Conservation (phyloP, 2,329 filamentous ascomycete genomes). For the Fusarium paranaense region DNA sequence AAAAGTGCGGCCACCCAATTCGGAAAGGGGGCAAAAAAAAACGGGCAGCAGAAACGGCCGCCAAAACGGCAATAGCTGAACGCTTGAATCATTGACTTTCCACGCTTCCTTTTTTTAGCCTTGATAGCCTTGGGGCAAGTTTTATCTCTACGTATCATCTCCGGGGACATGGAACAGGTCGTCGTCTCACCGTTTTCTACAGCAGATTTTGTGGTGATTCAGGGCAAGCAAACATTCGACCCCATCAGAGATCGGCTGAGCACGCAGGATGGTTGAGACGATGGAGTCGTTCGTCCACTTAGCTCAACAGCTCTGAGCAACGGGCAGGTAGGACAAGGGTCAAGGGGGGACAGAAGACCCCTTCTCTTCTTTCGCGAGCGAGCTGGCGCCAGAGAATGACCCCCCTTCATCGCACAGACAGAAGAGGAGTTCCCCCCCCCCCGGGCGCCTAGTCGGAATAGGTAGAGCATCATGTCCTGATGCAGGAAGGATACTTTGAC, state of each 20-base stretch:
- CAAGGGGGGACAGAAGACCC: conserved; percentile 6
- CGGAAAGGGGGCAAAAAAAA: conserved; percentile 35
- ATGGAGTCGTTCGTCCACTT: conserved; percentile 20
- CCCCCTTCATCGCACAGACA: conserved; percentile 20
- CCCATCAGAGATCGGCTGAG: conserved; percentile 13
- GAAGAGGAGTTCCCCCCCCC: not conserved
- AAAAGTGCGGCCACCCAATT: conserved; percentile 30
- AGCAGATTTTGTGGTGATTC: conserved; percentile 2
- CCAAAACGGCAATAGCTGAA: conserved; percentile 6
- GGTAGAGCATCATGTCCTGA: conserved; percentile 1
- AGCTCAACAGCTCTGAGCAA: not conserved
- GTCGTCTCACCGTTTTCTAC: not conserved
- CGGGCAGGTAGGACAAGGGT: conserved; percentile 18
- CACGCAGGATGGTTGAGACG: conserved; percentile 4
- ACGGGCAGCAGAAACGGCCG: conserved; percentile 24
- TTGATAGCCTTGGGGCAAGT: not conserved
- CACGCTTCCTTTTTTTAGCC: not conserved
- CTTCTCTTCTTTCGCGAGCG: not conserved
- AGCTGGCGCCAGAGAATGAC: not conserved
- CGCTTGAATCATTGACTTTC: conserved; percentile 27
- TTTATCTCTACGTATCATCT: not conserved
- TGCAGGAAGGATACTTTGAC: conserved; percentile 2
- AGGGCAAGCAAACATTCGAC: conserved; percentile 22
- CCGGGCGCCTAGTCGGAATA: conserved; percentile 5
- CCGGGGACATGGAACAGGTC: not conserved